These are phyloP conservation scores for Knoxdaviesia capensis DNA, from an alignment of 2,329 filamentous ascomycete genomes.

Conservation along the genomic window DNA sequence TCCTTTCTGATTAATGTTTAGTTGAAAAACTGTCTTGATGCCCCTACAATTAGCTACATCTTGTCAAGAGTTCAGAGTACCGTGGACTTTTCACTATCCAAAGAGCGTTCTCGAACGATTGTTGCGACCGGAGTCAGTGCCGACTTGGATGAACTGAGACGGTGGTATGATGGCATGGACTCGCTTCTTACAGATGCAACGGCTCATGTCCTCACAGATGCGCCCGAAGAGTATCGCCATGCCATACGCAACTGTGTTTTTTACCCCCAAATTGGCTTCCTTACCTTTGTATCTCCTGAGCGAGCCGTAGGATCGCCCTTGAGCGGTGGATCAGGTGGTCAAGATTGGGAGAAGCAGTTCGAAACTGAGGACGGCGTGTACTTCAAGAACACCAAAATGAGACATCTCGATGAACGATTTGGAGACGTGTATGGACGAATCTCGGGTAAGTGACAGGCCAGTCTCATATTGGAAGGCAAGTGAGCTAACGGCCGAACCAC, in stretches of 20 bases:
- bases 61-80: conserved; percentile 20
- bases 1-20: no score
- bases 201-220: conserved; percentile 35
- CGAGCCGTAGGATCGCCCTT: conserved; percentile 29
- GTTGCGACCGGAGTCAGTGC: conserved; percentile 52
- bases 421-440: conserved; percentile 78
- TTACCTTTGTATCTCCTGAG: conserved; percentile 53
- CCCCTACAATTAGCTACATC: no score
- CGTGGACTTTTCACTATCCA: conserved; percentile 64
- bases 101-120: conserved; percentile 48
- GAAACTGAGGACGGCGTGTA: conserved; percentile 50
- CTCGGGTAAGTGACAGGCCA: conserved; percentile 33
- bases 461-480: neutral
- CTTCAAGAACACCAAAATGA: conserved; percentile 74
- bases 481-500: neutral
- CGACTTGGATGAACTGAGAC: conserved; percentile 59
- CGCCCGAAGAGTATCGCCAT: conserved; percentile 37
- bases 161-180: conserved; percentile 58
- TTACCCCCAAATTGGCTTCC: conserved; percentile 79
- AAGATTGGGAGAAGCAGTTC: conserved; percentile 63
- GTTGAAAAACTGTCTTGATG: no score
- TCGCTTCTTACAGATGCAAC: conserved; percentile 50
- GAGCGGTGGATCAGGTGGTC: conserved; percentile 37
- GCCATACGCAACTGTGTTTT: conserved; percentile 61
- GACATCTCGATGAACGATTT: conserved; percentile 57